Base-by-base conservation (phyloP, 2,329 filamentous ascomycete genomes). In the Monosporascus sp. region DNA sequence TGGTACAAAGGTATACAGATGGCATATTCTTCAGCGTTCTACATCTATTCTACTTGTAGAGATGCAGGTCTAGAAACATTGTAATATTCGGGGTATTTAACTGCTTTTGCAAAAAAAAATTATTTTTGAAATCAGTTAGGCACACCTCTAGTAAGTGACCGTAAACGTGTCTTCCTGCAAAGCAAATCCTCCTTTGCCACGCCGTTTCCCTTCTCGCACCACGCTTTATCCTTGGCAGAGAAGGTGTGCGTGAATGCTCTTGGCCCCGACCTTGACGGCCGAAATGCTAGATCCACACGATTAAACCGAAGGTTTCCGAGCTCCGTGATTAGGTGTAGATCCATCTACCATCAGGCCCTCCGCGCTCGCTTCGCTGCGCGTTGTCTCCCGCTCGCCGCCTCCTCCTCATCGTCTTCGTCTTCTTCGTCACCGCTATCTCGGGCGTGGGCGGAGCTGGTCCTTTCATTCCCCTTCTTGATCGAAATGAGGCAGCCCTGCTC, bases 391-490 rank as follows among this genome's bases (percentile, higher is more conserved):
- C 50, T 50, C 24, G 54, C 44, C 8, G 52, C 58, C 7, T 60
- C 60, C 8, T 64, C 62, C 38, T 61, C 70, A 9, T 73, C 72
- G 3, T 72, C 72, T 2, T 75, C 73, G 3, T 74, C 75, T 18
- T 76, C 76, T 3, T 74, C 74, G 15, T 73, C 74, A 39, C 72
- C 74, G n/a, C 76, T 74, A 11, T 74, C 72, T 15, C 68, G 70
- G 50, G 57, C 62, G 49, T 70, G 71, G 36, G 43, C 39, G 18
- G 54, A 36, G 31, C 60, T 69, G 17, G 73, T 74, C 69, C 82
- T 85, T 54, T 90, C 87, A 60, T 89, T 91, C 15, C 89, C 89
- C 67, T 93, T 94, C 73, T 93, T 93, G 57, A 93, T 89, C 37
- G 89, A 89, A 56, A 94, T 91, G 49, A 90, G 84, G 63, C 89